Conservation (phyloP, 768 basidiomycete species). For the Symmetrospora coprosmae region DNA sequence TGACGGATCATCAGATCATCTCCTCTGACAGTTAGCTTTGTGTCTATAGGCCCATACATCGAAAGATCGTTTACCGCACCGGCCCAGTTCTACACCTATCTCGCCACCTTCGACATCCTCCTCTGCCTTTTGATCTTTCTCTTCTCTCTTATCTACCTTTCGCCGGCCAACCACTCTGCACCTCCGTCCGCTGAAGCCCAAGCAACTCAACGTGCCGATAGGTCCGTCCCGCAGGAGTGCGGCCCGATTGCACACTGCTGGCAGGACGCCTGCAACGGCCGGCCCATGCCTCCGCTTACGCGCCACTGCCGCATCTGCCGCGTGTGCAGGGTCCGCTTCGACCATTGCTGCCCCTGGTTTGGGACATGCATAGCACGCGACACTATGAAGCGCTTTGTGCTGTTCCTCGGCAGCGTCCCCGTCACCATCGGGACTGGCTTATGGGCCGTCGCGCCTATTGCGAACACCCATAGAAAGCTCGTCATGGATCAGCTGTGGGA, state of each 20-base stretch:
- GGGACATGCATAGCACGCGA: slow-evolving; percentile 10
- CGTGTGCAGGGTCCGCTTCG: slow-evolving; percentile 36
- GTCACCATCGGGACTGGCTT: background rate
- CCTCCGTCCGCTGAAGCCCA: background rate
- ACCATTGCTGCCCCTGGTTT: slow-evolving; percentile 38
- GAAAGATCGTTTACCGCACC: background rate
- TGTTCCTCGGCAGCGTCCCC: slow-evolving; percentile 2
- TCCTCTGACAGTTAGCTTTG: background rate
- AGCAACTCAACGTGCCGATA: background rate
- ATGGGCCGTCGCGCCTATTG: background rate
- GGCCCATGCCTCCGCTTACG: slow-evolving; percentile 38
- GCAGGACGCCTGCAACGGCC: slow-evolving; percentile 35
- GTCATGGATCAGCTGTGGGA: background rate
- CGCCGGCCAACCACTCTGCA: background rate
- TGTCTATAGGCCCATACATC: slow-evolving; percentile 2
- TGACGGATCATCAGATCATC: background rate
- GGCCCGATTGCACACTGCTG: slow-evolving; percentile 33
- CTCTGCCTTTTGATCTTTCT: background rate
- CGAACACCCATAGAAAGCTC: background rate
- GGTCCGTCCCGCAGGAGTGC: slow-evolving; percentile 23
- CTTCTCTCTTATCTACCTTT: background rate
- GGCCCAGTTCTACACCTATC: background rate
- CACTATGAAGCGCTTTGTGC: slow-evolving; percentile 18
- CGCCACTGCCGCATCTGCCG: slow-evolving; percentile 37
- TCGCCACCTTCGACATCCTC: background rate